Base-by-base conservation (phyloP, 768 basidiomycete genomes). In the Russula earlei region DNA sequence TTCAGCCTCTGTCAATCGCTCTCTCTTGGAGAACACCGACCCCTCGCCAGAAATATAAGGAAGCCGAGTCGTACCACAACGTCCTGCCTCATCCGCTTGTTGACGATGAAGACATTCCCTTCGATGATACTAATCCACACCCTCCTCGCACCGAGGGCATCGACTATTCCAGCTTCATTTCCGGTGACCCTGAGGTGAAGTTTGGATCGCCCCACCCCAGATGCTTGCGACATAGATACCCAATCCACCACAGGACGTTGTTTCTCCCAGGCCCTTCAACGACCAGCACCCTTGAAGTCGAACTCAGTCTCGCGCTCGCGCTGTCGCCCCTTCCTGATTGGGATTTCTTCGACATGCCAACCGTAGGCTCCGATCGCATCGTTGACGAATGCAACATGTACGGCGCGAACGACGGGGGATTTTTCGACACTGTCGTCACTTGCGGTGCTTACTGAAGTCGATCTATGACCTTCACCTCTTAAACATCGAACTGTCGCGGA, bases 181-280 rank as follows among this genome's bases (percentile, higher is more conserved):
- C 52, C 2, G 57, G 57, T 14, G 38, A 58, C 17, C 57, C 57
- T 27, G 46, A 58, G 29, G 57, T 53, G 9, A 36, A 53, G 25
- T 41, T 59, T 24, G 49, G 51, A 29, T 43, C 56, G 31, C 49
- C 43, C n/a, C 7, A 29, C 36, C 2, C 37, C 37, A 17, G 19
- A 15, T 20, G 34, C 31, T 41, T 29, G 24, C 25, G 8, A 33
- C 20, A 25, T 38, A 10, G 38, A 52, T 12, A 5, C 27, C 5
- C 29, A 19, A 2, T 19, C 45, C 11, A 17, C 25, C 2, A 27
- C 33, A 0, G 44, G 29, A 11, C 25, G 36, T 12, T 29, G 20
- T 20, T 50, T 56, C 27, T 38, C 34, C 40, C 38, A 3, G 55
- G 34, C 34, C 47, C 52, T 29, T 27, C 37, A 25, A 20, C 29